These are phyloP conservation scores for Lichtheimia ornata DNA, from an alignment of 371 early-diverging fungal genomes.

Conservation along the genomic window DNA sequence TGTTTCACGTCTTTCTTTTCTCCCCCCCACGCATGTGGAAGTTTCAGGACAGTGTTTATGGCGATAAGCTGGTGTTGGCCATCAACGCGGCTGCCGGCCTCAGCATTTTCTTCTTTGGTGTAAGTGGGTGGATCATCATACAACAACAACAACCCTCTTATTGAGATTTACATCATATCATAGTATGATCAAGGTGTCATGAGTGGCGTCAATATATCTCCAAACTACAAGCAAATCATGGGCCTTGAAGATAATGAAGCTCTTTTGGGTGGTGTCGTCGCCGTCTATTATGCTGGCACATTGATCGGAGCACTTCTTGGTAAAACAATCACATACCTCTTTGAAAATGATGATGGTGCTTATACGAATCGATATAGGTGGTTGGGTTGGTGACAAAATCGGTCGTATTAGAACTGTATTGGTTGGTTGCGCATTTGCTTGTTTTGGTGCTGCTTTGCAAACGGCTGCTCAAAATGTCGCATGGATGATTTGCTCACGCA, in stretches of 20 bases:
- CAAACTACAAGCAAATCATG: slow-evolving; percentile 42
- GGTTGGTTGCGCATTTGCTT: slow-evolving; percentile 32
- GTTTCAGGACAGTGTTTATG: slow-evolving; percentile 13
- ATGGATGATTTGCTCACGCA: slow-evolving; percentile 46
- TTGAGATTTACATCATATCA: background rate
- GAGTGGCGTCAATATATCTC: slow-evolving; percentile 44
- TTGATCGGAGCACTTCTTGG: no score
- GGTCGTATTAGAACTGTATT: slow-evolving; percentile 44
- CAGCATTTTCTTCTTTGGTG: slow-evolving; percentile 50
- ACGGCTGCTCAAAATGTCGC: slow-evolving; percentile 40
- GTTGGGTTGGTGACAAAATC: slow-evolving; percentile 41
- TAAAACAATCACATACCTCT: no score
- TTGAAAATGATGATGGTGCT: no score
- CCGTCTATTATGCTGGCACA: slow-evolving; percentile 33
- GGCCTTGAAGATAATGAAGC: slow-evolving; percentile 37
- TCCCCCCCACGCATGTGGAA: slow-evolving; percentile 2
- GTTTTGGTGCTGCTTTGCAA: slow-evolving; percentile 42
- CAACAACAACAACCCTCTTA: background rate
- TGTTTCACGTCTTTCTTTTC: background rate
- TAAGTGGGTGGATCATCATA: slow-evolving; percentile 13
- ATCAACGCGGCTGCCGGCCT: slow-evolving; percentile 45
- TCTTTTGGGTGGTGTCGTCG: slow-evolving; percentile 41
- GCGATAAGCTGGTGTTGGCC: slow-evolving; percentile 24
- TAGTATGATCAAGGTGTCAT: slow-evolving; percentile 53
- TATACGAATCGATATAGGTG: slow-evolving; percentile 21